These are phyloP conservation scores for Calonectria pseudoreteaudii DNA, from an alignment of 2,329 filamentous ascomycete species.

Conservation along the genomic window DNA sequence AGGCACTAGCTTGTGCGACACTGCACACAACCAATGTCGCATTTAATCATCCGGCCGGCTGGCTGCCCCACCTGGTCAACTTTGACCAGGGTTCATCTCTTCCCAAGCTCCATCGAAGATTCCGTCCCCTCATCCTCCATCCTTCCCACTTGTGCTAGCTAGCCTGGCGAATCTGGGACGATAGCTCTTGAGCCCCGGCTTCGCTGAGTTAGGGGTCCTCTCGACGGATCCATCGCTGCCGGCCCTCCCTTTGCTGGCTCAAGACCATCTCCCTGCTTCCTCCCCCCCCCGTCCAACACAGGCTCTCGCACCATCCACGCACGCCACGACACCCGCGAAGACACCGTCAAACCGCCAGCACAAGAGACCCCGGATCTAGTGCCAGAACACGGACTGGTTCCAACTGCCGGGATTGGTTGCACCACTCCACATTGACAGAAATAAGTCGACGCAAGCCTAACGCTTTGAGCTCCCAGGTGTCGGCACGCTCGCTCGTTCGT, in stretches of 20 bases:
- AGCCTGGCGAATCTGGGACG: background rate
- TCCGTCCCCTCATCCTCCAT: slow-evolving; percentile 23
- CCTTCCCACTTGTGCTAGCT: slow-evolving; percentile 15
- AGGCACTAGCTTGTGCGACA: slow-evolving; percentile 13
- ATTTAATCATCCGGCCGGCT: slow-evolving; percentile 12
- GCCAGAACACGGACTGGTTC: background rate
- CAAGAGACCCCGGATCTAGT: background rate
- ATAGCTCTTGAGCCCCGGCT: background rate
- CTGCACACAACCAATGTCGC: slow-evolving; percentile 9
- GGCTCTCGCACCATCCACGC: slow-evolving; percentile 28
- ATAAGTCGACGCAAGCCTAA: background rate
- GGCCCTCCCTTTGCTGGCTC: slow-evolving; percentile 28
- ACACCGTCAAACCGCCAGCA: slow-evolving; percentile 10
- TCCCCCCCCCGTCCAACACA: slow-evolving; percentile 35
- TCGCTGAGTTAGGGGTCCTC: slow-evolving; percentile 13
- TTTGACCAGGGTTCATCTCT: slow-evolving; percentile 20
- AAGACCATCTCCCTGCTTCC: slow-evolving; percentile 31
- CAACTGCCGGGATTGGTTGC: background rate
- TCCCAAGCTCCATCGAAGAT: slow-evolving; percentile 24
- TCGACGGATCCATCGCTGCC: slow-evolving; percentile 25
- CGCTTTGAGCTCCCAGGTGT: background rate
- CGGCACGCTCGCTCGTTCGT: background rate
- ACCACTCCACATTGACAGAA: background rate
- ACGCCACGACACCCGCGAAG: slow-evolving; percentile 29
- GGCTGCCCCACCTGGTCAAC: slow-evolving; percentile 21